Percentiles rank a stretch among this genome's conserved stretches.
These are phyloP conservation scores for Ascocoryne sarcoides DNA, from an alignment of 2,329 filamentous ascomycete species.

Conservation along the genomic window DNA sequence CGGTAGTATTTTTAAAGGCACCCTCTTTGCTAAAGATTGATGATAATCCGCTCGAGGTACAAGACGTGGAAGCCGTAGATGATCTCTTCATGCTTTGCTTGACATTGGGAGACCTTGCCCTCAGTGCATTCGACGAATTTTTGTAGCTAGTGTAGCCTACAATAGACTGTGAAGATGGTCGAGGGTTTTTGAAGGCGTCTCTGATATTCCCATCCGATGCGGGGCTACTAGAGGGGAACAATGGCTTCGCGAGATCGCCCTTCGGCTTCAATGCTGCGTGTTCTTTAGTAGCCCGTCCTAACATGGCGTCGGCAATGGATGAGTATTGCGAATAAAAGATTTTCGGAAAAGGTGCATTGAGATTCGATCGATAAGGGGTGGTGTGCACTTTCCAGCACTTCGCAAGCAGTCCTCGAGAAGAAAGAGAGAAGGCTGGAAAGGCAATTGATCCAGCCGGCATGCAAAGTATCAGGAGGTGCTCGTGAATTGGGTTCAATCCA, in stretches of 20 bases:
- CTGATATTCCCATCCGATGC: conserved; percentile 38
- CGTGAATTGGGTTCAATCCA: conserved; percentile 12
- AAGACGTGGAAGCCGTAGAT: no score
- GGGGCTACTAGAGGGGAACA: conserved; percentile 50
- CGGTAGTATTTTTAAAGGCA: conserved; percentile 39
- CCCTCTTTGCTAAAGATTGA: conserved; percentile 34
- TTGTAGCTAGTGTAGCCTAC: conserved; percentile 29
- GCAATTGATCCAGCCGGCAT: conserved; percentile 24
- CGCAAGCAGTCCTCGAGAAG: conserved; percentile 20
- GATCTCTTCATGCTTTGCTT: no score
- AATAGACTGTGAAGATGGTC: conserved; percentile 30
- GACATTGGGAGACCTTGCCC: conserved; percentile 19
- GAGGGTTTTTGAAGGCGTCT: conserved; percentile 40
- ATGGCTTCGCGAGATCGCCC: conserved; percentile 35
- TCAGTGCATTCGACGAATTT: conserved; percentile 13
- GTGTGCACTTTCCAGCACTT: conserved; percentile 21
- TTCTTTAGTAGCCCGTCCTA: conserved; percentile 23
- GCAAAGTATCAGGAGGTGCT: conserved; percentile 18
- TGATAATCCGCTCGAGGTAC: conserved; percentile 3
- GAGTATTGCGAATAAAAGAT: conserved; percentile 16
- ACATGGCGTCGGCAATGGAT: conserved; percentile 29
- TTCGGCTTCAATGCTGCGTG: conserved; percentile 18
- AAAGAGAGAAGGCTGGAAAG: conserved; percentile 21
- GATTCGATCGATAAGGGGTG: conserved; percentile 7
- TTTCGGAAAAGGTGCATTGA: conserved; percentile 21